Conservation (phyloP, 192 early-diverging fungal species). For the Coemansia sp. region DNA sequence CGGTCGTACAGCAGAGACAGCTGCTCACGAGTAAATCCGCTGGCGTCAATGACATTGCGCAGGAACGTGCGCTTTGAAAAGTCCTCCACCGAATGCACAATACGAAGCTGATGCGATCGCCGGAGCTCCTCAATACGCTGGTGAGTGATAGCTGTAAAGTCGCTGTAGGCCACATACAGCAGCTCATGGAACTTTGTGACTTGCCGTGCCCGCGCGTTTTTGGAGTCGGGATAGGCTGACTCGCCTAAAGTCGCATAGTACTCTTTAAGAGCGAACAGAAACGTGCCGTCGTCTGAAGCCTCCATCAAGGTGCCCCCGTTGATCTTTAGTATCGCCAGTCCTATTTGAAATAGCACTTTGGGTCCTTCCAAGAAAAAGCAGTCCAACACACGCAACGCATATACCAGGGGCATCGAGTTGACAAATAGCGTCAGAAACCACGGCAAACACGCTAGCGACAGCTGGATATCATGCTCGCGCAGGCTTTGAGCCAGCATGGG, state of each 20-base stretch:
- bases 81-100: slow-evolving; percentile 88
- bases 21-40: slow-evolving; percentile 82
- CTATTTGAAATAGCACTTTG: slow-evolving; percentile 92
- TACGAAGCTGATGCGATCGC: slow-evolving; percentile 80
- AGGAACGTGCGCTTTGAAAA: slow-evolving; percentile 90
- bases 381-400: slow-evolving; percentile 86
- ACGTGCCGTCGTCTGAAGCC: slow-evolving; percentile 70
- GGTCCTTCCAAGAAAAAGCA: slow-evolving; percentile 98
- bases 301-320: slow-evolving; percentile 76
- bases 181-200: slow-evolving; percentile 86
- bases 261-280: slow-evolving; percentile 78
- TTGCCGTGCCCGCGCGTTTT: slow-evolving; percentile 56
- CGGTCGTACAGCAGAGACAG: slow-evolving; percentile 85
- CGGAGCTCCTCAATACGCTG: slow-evolving; percentile 75
- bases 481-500: slow-evolving; percentile 83
- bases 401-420: slow-evolving; percentile 92
- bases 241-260: slow-evolving; percentile 86
- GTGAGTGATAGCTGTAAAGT: slow-evolving; percentile 80
- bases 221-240: slow-evolving; percentile 60
- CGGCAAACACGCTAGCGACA: slow-evolving; percentile 94
- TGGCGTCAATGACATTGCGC: slow-evolving; percentile 70
- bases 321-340: slow-evolving; percentile 86
- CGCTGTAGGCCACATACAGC: slow-evolving; percentile 86
- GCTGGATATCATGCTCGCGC: slow-evolving; percentile 84
- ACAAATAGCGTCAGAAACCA: slow-evolving; percentile 98